These are phyloP conservation scores for Botrytis cinerea DNA, from an alignment of 2,329 filamentous ascomycete genomes.

Conservation along the genomic window DNA sequence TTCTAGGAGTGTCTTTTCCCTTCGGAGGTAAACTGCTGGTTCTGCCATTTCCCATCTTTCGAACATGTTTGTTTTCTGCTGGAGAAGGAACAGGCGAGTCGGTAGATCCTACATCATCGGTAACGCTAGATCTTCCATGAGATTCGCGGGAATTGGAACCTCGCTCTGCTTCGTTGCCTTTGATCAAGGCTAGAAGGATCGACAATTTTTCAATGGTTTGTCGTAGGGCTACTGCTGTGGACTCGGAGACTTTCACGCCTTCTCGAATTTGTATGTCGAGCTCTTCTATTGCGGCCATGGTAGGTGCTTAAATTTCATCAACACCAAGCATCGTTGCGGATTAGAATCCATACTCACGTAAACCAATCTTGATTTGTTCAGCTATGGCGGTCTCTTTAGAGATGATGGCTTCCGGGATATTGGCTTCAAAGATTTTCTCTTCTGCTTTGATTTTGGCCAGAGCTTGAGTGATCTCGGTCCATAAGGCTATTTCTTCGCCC, in stretches of 20 bases:
- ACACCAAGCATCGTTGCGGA: background rate
- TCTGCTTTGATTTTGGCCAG: slow-evolving; percentile 27
- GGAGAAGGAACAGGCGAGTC: slow-evolving; percentile 41
- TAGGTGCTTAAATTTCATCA: slow-evolving; percentile 29
- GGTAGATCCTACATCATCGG: slow-evolving; percentile 39
- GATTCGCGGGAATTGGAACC: slow-evolving; percentile 34
- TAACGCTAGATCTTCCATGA: slow-evolving; percentile 31
- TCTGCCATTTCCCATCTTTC: slow-evolving; percentile 36
- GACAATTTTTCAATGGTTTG: slow-evolving; percentile 25
- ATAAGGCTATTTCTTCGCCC: slow-evolving; percentile 28
- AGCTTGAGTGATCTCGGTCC: slow-evolving; percentile 25
- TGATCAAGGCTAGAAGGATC: slow-evolving; percentile 28
- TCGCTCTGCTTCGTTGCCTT: slow-evolving; percentile 34
- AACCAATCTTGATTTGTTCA: slow-evolving; percentile 24
- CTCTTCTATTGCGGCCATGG: slow-evolving; percentile 34
- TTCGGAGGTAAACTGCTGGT: slow-evolving; percentile 40
- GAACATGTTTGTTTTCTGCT: slow-evolving; percentile 37
- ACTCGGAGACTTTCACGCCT: slow-evolving; percentile 38
- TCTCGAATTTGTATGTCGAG: slow-evolving; percentile 34
- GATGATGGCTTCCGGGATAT: slow-evolving; percentile 30
- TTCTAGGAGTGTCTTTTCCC: slow-evolving; percentile 30
- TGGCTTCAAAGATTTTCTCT: slow-evolving; percentile 24
- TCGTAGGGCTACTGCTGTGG: slow-evolving; percentile 29
- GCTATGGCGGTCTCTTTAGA: slow-evolving; percentile 28
- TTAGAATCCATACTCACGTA: slow-evolving; percentile 24